phyloP scores from a whole-genome alignment of 345 rosid species.

The Arabidopsis suecica region DNA sequence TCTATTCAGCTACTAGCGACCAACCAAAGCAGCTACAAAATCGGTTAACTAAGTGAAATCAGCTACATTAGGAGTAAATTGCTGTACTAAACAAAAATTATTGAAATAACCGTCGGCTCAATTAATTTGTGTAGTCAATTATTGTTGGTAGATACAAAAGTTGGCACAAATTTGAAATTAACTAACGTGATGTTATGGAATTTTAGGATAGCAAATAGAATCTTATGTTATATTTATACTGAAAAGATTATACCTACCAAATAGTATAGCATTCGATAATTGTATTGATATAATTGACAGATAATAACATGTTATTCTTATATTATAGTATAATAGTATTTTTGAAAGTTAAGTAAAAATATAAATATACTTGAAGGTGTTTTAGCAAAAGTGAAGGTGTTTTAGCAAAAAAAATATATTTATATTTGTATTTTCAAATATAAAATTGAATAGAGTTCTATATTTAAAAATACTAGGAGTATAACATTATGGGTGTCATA shows the following conservation, averaged over 20 bases:
- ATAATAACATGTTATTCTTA: neutral
- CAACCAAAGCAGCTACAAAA: too few species aligned
- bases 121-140: neutral
- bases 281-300: neutral
- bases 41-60: too few species aligned
- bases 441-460: neutral
- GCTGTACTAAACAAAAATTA: too few species aligned
- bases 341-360: neutral
- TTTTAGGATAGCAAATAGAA: neutral
- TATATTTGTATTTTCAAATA: too few species aligned
- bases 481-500: neutral
- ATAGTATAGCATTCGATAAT: neutral
- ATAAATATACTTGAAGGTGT: neutral
- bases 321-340: neutral
- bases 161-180: neutral
- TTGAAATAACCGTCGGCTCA: neutral
- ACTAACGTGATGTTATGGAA: neutral
- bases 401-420: too few species aligned
- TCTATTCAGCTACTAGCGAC: too few species aligned
- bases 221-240: neutral
- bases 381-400: too few species aligned
- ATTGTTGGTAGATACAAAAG: neutral
- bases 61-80: too few species aligned
- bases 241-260: neutral
- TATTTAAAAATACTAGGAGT: neutral